These are phyloP conservation scores for Monosporozyma siamensis DNA, from an alignment of 805 yeast genomes.

Conservation along the genomic window DNA sequence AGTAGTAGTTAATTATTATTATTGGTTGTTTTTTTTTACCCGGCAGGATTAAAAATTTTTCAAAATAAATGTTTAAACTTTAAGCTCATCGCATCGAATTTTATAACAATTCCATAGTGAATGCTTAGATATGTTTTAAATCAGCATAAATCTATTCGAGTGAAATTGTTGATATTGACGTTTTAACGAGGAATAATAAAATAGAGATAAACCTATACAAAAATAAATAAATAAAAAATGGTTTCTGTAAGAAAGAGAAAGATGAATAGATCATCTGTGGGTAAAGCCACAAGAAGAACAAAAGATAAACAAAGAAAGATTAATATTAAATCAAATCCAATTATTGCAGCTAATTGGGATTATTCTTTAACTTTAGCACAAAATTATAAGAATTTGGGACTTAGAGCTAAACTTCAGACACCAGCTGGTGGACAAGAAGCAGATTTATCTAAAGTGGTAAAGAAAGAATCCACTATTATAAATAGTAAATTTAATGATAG, in stretches of 20 bases:
- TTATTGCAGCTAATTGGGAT: conserved; percentile 90
- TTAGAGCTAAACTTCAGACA: conserved; percentile 53
- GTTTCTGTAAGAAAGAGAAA: conserved; percentile 77
- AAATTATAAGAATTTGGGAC: conserved; percentile 76
- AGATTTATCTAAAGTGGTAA: conserved; percentile 34
- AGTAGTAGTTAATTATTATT: too few relatives aligned
- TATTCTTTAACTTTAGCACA: conserved; percentile 68
- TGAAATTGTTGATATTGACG: neutral
- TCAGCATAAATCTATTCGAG: neutral
- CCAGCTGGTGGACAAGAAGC: conserved; percentile 79
- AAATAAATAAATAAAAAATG: conserved; percentile 30
- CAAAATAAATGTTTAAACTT: neutral
- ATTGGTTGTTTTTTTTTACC: conserved; percentile 3
- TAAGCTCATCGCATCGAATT: conserved; percentile 4
- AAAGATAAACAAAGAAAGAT: conserved; percentile 65
- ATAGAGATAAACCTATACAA: neutral
- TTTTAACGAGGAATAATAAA: neutral
- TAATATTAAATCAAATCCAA: conserved; percentile 61
- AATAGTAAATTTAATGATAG: conserved; percentile 14
- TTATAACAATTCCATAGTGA: neutral
- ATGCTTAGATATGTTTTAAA: neutral
- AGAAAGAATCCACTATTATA: conserved; percentile 29
- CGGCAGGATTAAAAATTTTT: conserved; percentile 1
- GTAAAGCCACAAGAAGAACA: conserved; percentile 57
- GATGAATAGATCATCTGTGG: conserved; percentile 63